Evolutionary conservation across 352 stramenopile genomes (phyloP).

Genomic region (Phytopythium mirpurense): DNA sequence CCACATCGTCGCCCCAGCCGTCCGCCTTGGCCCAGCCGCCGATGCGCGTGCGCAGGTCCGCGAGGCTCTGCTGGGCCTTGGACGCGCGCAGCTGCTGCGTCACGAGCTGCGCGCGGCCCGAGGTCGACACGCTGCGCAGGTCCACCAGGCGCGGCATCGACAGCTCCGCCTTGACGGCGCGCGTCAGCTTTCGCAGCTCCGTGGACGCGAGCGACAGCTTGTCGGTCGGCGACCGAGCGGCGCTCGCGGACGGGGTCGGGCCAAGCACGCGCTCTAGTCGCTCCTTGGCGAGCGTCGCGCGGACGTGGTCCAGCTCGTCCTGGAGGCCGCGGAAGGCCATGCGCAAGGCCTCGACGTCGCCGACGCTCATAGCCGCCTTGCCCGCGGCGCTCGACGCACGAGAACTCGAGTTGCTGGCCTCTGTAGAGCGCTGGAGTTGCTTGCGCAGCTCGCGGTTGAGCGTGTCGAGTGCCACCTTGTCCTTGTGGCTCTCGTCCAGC

Average conservation of each 20-base stretch:
- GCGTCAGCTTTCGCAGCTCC: constrained; percentile 45
- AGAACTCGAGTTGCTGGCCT: constrained; percentile 23
- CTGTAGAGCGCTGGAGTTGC: constrained; percentile 66
- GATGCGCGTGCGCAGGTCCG: constrained; percentile 37
- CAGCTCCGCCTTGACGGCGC: constrained; percentile 47
- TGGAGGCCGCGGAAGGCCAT: constrained; percentile 55
- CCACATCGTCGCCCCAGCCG: constrained; percentile 56
- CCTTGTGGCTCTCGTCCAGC: constrained; percentile 80
- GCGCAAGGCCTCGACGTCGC: constrained; percentile 53
- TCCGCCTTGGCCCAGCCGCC: constrained; percentile 35
- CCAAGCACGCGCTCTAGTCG: constrained; percentile 49
- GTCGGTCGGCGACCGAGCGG: constrained; percentile 8
- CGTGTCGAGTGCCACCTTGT: constrained; percentile 63
- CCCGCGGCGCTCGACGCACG: constrained; percentile 10
- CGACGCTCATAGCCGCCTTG: constrained; percentile 30
- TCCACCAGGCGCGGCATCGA: constrained; percentile 70
- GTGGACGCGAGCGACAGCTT: constrained; percentile 30
- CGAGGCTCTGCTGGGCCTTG: constrained; percentile 32
- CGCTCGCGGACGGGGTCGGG: constrained; percentile 4
- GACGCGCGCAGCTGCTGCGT: constrained; percentile 44
- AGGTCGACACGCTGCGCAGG: constrained; percentile 23
- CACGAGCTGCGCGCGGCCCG: constrained; percentile 39
- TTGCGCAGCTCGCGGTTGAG: constrained; percentile 76
- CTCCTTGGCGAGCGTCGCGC: constrained; percentile 50
- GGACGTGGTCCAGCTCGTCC: constrained; percentile 40